Base-by-base conservation (phyloP, 805 yeast genomes). In the Grigorovia yakushimaensis region DNA sequence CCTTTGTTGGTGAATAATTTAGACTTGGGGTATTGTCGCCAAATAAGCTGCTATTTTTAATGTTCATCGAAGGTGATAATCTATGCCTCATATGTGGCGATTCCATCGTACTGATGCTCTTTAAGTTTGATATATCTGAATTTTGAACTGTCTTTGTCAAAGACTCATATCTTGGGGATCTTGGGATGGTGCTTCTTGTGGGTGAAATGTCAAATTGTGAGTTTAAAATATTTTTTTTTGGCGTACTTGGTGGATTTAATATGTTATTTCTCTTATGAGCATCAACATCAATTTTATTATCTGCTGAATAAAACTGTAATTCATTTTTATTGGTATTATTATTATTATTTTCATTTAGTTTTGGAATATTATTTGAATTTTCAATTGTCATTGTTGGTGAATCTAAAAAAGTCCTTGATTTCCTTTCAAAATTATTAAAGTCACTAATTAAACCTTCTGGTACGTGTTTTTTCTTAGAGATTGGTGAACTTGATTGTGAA, bases 1-100 rank as follows among this genome's bases (percentile, higher is more conserved):
- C 52, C 48, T 57, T 60, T 3, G 53, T 38, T 8, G 64, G 65
- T 42, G 62, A 59, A 45, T 56, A 62, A 33, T 55, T 53, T 40
- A 57, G 37, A 27, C 48, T 54, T 6, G 63, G 57, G 3, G 56
- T 48, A 23, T 43, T 40, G 15, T 42, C 37, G 9, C 49, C 30
- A 2, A 54, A 23, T 17, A 47, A 4, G 11, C 30, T 40, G 5
- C 42, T 42, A 20, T 50, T 54, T 18, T 33, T 27, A 6, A 47
- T 33, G 37, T 41, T 50, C 37, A 55, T 55, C 20, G 49, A 49
- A 17, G 52, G 53, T 10, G 45, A 10, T 5, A 39, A 35, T 19
- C 13, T 19, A 19, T 30, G 5, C 11, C 18, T 15, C 20, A 21
- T 38, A 45, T 5, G 9, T 27, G 33, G 33, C 9, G 27, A 24